Evolutionary conservation across 495 filamentous ascomycete genomes (phyloP).

Genomic region (Pseudomonodictys pantanalensis): DNA sequence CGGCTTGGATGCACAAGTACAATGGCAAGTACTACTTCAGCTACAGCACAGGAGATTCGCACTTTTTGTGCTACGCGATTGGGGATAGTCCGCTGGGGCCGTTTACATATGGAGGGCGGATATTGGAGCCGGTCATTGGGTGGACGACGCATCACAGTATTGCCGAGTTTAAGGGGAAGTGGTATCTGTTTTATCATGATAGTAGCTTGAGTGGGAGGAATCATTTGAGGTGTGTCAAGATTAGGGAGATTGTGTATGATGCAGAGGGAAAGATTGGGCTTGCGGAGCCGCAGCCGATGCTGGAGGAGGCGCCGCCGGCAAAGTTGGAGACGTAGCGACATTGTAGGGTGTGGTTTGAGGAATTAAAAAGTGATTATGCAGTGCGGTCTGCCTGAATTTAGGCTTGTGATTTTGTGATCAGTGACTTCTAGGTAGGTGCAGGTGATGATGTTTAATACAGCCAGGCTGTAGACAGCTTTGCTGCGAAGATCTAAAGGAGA

Average conservation of each 20-base stretch:
- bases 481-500: too few relatives aligned
- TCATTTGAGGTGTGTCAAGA: slow-evolving; percentile 67
- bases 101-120: slow-evolving; percentile 65
- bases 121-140: slow-evolving; percentile 70
- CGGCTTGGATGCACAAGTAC: slow-evolving; percentile 69
- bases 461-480: too few relatives aligned
- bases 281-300: slow-evolving; percentile 34
- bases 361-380: too few relatives aligned
- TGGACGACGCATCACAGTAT: slow-evolving; percentile 83
- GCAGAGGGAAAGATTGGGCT: slow-evolving; percentile 55
- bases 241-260: slow-evolving; percentile 70
- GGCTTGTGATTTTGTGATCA: too few relatives aligned
- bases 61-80: slow-evolving; percentile 64
- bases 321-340: background rate
- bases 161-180: slow-evolving; percentile 63
- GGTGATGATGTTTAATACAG: too few relatives aligned
- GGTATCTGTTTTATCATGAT: slow-evolving; percentile 75
- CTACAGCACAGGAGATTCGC: slow-evolving; percentile 73
- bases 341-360: too few relatives aligned
- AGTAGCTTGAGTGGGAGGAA: slow-evolving; percentile 59
- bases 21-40: slow-evolving; percentile 68
- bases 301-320: background rate
- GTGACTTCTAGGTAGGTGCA: too few relatives aligned
- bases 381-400: too few relatives aligned
- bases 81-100: slow-evolving; percentile 62